Evolutionary conservation across 2,329 filamentous ascomycete species (phyloP), one percentile per base, ranked within the genome.

Genomic region (Fusarium pseudocircinatum): DNA sequence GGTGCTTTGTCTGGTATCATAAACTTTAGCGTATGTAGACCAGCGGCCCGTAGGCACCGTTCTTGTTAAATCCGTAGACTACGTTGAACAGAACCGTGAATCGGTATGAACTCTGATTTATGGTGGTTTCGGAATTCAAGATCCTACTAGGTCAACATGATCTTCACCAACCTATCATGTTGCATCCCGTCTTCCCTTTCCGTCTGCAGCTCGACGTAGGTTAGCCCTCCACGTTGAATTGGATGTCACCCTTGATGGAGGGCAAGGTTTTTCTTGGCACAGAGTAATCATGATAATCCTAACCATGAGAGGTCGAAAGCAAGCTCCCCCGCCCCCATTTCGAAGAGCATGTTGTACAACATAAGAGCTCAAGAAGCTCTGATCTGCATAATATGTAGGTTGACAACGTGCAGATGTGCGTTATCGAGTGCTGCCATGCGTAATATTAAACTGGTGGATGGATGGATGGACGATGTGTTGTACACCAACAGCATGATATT

Each of bases 231-330:
- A 52, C 24, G 32, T 39, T 32, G 36, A 28, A 18, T 36, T 36
- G 30, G 32, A 18, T 71, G 61, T 69, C 67, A 57, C 46, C 26
- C 36, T 49, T 44, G 22, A 54, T 50, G 49, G 67, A 50, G 46
- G 70, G 61, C 30, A 40, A 46, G 44, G 32, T 36, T 47, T 65
- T 36, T 61, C 65, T 70, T 67, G 57, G 69, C 69, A 53, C n/a
- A 54, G 43, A 59, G 53, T 72, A 72, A 74, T 72, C 56, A 72
- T 60, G 68, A 74, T 72, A 52, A 43, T n/a, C 28, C 58, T 4
- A 52, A 39, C 32, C 22, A 46, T 71, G 70, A 73, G 53, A 59
- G 56, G 58, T 57, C 42, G 32, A 40, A n/a, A 34, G 20, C 32
- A 20, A 28, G 39, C 34, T 49, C 40, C 59, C 60, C 60, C 39